Percentiles rank a stretch among this genome's conserved stretches.
Conservation (phyloP, 108 stramenopile species). For the Cylindrotheca closterium region DNA sequence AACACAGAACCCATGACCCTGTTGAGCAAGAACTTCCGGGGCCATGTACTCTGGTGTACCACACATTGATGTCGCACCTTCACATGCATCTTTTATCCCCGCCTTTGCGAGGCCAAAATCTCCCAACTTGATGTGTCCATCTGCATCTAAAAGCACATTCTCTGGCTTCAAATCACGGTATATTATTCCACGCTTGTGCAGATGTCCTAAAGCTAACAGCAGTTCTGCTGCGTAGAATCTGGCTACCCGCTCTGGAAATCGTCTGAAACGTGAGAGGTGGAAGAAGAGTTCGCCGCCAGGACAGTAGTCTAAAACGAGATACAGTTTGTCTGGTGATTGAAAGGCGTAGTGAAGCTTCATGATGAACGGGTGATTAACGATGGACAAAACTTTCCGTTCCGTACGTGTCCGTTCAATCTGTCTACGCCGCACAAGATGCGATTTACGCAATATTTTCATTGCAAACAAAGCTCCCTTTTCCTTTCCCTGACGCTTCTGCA, state of each 20-base stretch:
- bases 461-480: slow-evolving; percentile 87
- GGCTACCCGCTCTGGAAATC: slow-evolving; percentile 92
- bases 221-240: slow-evolving; percentile 94
- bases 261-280: slow-evolving; percentile 89
- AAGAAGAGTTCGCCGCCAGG: slow-evolving; percentile 97
- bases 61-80: slow-evolving; percentile 93
- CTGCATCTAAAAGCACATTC: slow-evolving; percentile 88
- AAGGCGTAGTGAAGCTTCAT: slow-evolving; percentile 92
- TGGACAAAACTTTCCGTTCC: slow-evolving; percentile 92
- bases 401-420: slow-evolving; percentile 97
- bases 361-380: slow-evolving; percentile 86
- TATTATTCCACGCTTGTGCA: slow-evolving; percentile 86
- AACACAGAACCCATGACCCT: slow-evolving; percentile 87
- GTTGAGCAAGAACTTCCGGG: slow-evolving; percentile 87
- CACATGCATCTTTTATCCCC: slow-evolving; percentile 75
- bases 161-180: slow-evolving; percentile 91
- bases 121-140: slow-evolving; percentile 89
- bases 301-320: slow-evolving; percentile 96
- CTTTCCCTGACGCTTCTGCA: slow-evolving; percentile 75
- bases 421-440: slow-evolving; percentile 86
- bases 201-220: slow-evolving; percentile 84
- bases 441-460: slow-evolving; percentile 97
- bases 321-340: slow-evolving; percentile 88
- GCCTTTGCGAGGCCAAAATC: slow-evolving; percentile 92
- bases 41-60: slow-evolving; percentile 99